Conservation (phyloP, 2,329 filamentous ascomycete genomes). For the Cordyceps cateniannulata region DNA sequence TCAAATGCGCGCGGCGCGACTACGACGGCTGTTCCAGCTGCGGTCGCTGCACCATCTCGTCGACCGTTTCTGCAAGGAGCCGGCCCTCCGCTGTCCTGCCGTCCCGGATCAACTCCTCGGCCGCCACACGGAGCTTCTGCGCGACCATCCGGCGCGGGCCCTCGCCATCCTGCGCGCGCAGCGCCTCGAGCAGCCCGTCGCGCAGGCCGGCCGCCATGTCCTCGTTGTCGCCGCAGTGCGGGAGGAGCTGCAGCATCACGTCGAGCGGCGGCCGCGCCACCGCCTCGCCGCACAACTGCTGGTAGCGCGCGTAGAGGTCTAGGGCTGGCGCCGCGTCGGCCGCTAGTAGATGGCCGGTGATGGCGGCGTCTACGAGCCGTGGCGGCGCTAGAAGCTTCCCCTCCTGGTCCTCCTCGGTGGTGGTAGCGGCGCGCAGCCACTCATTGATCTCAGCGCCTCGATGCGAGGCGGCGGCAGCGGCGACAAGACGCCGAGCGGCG, state of each 20-base stretch:
- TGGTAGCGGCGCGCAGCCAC: neutral
- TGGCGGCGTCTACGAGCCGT: neutral
- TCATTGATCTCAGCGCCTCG: neutral
- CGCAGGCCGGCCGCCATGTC: neutral
- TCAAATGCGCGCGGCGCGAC: too few species aligned
- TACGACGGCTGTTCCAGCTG: neutral
- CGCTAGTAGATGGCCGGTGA: neutral
- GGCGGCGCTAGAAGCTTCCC: neutral
- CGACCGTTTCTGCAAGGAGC: neutral
- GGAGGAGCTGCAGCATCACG: neutral
- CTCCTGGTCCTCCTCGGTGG: neutral
- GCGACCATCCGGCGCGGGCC: neutral
- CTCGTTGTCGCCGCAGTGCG: neutral
- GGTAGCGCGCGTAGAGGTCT: neutral
- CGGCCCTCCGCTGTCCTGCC: neutral
- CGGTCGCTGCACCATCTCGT: neutral
- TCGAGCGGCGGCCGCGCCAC: conserved; percentile 1
- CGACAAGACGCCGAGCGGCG: neutral
- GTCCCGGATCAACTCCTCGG: neutral
- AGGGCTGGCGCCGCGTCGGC: neutral
- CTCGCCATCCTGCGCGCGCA: neutral
- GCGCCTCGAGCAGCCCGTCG: neutral
- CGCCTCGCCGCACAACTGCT: neutral
- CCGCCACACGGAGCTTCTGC: neutral
- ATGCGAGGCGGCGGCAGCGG: conserved; percentile 29